These are phyloP conservation scores for Eragrostis curvula DNA, from an alignment of 176 grass and related monocot genomes.

Conservation along the genomic window DNA sequence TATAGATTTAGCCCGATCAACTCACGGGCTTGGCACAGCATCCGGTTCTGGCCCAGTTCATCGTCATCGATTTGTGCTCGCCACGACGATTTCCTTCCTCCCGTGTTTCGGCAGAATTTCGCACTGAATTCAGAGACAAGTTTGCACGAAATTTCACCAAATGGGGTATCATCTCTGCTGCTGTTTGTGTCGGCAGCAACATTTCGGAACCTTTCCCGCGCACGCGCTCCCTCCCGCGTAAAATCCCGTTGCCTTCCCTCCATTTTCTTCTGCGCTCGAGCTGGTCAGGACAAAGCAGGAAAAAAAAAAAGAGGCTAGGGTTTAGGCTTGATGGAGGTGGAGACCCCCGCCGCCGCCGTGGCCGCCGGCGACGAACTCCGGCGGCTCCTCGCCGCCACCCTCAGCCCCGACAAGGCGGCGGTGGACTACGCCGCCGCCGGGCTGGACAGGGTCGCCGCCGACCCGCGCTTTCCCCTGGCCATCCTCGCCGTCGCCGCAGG, in stretches of 20 bases:
- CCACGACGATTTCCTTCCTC: too few species aligned
- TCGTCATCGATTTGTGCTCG: too few species aligned
- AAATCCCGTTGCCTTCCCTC: background rate
- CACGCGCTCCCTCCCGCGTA: constrained; percentile 19
- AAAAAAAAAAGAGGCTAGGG: constrained; percentile 35
- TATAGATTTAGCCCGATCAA: too few species aligned
- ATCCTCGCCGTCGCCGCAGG: constrained; percentile 84
- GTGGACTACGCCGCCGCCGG: constrained; percentile 57
- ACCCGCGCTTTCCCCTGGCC: constrained; percentile 63
- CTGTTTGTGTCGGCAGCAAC: background rate
- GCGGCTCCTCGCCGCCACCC: constrained; percentile 65
- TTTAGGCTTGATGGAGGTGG: constrained; percentile 49
- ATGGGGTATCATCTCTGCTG: background rate
- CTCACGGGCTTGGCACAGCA: too few species aligned
- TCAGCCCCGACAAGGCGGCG: constrained; percentile 70
- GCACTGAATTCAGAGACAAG: too few species aligned
- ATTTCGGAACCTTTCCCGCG: constrained; percentile 26
- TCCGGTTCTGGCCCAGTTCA: too few species aligned
- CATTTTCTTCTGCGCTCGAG: background rate
- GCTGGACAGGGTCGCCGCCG: constrained; percentile 48
- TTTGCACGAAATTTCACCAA: too few species aligned
- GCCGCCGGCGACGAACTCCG: constrained; percentile 33
- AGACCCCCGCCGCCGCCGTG: constrained; percentile 32
- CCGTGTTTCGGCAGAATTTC: too few species aligned
- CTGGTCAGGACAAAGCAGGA: background rate